phyloP scores from a whole-genome alignment of 129 eudicot species.

The Helianthus annuus region DNA sequence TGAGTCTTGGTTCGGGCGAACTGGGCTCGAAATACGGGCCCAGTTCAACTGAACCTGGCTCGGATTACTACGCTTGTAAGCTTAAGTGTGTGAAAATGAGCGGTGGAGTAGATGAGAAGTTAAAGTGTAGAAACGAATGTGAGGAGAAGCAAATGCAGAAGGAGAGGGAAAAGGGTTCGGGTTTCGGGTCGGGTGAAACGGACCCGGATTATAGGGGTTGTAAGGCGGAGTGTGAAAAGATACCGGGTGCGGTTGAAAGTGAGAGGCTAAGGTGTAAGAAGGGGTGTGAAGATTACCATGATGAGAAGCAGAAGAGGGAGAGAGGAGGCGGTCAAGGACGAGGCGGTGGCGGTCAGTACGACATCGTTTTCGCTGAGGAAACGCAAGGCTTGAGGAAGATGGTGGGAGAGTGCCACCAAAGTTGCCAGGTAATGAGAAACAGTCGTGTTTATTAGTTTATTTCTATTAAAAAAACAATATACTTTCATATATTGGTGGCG shows the following conservation, averaged over 20 bases:
- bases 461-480: too few relatives aligned
- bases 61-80: too few relatives aligned
- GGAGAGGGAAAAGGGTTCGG: too few relatives aligned
- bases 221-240: slow-evolving; percentile 40
- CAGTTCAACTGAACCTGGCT: too few relatives aligned
- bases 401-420: slow-evolving; percentile 20
- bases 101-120: too few relatives aligned
- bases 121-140: too few relatives aligned
- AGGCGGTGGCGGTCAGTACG: slow-evolving; percentile 19
- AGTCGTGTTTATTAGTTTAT: too few relatives aligned
- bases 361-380: slow-evolving; percentile 25
- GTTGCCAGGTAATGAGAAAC: slow-evolving; percentile 21
- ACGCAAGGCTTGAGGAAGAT: slow-evolving; percentile 9
- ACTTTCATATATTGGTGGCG: too few relatives aligned
- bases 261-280: slow-evolving; percentile 26
- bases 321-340: slow-evolving; percentile 1
- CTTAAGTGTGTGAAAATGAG: too few relatives aligned
- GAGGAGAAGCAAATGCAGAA: too few relatives aligned
- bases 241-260: neutral
- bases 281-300: slow-evolving; percentile 29
- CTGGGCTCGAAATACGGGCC: too few relatives aligned
- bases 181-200: neutral
- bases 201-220: slow-evolving; percentile 50
- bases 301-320: slow-evolving; percentile 29
- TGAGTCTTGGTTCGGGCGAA: neutral